Percentiles rank a stretch among this genome's conserved stretches.
Conservation (phyloP, 140 eudicot genomes). For the Ambrosia hybrid region DNA sequence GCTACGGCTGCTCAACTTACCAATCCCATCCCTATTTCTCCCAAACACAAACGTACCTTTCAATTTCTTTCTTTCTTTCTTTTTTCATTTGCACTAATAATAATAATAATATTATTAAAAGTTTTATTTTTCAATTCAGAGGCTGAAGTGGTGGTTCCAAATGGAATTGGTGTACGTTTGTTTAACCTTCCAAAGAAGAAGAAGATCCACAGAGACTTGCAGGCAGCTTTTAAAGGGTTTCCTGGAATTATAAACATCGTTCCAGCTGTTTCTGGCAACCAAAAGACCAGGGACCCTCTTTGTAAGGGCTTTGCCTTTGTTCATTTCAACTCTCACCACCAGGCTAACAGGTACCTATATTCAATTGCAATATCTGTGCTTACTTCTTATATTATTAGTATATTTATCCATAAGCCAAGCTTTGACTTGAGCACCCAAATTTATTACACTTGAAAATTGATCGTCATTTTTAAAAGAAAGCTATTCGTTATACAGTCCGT, state of each 20-base stretch:
- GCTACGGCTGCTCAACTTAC: constrained; percentile 78
- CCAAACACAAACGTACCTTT: constrained; percentile 47
- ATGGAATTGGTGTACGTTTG: constrained; percentile 75
- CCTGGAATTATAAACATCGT: constrained; percentile 66
- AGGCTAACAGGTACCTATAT: constrained; percentile 64
- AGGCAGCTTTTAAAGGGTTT: constrained; percentile 65
- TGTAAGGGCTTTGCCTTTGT: constrained; percentile 86
- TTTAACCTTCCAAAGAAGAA: constrained; percentile 87
- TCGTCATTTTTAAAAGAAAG: no score
- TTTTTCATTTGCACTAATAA: background rate
- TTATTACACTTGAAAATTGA: no score
- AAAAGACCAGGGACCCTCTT: constrained; percentile 86
- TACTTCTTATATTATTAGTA: no score
- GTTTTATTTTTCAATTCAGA: no score
- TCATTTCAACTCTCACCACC: constrained; percentile 58
- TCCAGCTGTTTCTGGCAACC: constrained; percentile 75
- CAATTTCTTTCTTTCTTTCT: no score
- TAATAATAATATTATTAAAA: no score
- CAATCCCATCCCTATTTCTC: constrained; percentile 32
- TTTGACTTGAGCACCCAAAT: no score
- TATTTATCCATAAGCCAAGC: no score
- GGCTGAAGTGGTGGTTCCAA: constrained; percentile 20
- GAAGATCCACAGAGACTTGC: constrained; percentile 75
- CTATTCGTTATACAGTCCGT: no score
- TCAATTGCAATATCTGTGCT: no score